These are phyloP conservation scores for Ophiostoma montium DNA, from an alignment of 2,329 filamentous ascomycete genomes.

Conservation along the genomic window DNA sequence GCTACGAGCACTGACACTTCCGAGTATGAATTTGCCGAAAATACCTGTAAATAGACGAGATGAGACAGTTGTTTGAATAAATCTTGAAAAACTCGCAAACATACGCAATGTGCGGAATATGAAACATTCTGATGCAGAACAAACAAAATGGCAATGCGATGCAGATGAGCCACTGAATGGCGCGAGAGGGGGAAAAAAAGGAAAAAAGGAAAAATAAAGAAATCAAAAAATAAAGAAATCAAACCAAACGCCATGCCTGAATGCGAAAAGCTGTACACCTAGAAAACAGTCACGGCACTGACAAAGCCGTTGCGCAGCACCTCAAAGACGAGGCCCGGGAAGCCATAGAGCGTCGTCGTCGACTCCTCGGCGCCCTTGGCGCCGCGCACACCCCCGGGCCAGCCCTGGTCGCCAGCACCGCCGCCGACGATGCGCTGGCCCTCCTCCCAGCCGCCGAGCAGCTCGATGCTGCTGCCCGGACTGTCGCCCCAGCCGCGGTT, in stretches of 20 bases:
- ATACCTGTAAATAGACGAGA: too few species aligned
- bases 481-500: slow-evolving; percentile 88
- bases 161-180: too few species aligned
- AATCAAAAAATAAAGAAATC: background rate
- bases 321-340: slow-evolving; percentile 89
- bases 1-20: too few species aligned
- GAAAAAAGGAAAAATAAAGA: background rate
- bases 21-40: too few species aligned
- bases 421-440: slow-evolving; percentile 26
- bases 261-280: background rate
- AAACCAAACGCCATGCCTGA: background rate
- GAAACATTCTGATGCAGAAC: too few species aligned
- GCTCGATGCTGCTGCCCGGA: slow-evolving; percentile 76
- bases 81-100: too few species aligned
- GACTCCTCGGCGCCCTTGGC: slow-evolving; percentile 42
- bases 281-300: slow-evolving; percentile 82
- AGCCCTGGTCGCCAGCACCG: slow-evolving; percentile 15
- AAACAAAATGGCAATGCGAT: too few species aligned
- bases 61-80: too few species aligned
- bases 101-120: too few species aligned
- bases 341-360: slow-evolving; percentile 78
- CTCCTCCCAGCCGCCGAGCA: slow-evolving; percentile 71
- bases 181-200: too few species aligned
- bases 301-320: slow-evolving; percentile 86
- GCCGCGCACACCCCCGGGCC: slow-evolving; percentile 25